Percentiles rank a stretch among this genome's conserved stretches.
Evolutionary conservation across 805 yeast genomes (phyloP).

Genomic region (Dipodascus geniculatus): DNA sequence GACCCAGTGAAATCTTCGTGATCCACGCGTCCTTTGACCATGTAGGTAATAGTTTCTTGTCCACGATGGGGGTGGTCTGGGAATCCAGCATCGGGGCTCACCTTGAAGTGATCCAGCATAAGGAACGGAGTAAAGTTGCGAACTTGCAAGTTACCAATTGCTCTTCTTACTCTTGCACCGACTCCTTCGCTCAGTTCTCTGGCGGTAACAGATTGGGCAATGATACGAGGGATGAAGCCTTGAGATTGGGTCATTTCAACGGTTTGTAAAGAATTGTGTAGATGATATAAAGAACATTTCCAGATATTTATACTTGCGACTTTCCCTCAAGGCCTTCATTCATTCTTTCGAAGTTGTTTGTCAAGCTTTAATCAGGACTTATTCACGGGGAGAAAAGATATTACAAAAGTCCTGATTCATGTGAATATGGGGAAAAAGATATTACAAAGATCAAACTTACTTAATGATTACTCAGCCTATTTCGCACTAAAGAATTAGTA

Average conservation of each 20-base stretch:
- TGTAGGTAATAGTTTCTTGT: constrained; percentile 65
- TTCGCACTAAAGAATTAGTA: no score
- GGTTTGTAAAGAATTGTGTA: neutral
- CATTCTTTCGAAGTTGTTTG: neutral
- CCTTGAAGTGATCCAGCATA: constrained; percentile 69
- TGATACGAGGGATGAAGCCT: constrained; percentile 27
- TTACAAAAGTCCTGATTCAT: no score
- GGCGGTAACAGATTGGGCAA: constrained; percentile 43
- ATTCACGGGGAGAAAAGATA: neutral
- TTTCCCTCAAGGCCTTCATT: no score
- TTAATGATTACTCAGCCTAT: no score
- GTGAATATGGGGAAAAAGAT: no score
- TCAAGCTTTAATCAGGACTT: neutral
- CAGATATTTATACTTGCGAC: no score
- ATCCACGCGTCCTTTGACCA: constrained; percentile 54
- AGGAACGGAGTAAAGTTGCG: constrained; percentile 74
- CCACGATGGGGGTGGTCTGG: constrained; percentile 81
- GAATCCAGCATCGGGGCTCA: constrained; percentile 47
- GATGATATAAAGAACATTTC: neutral
- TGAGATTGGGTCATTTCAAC: neutral
- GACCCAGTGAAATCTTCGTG: constrained; percentile 84
- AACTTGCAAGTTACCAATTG: constrained; percentile 57
- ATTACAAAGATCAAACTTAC: no score
- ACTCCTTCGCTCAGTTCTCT: constrained; percentile 72
- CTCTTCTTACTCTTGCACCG: constrained; percentile 77